Evolutionary conservation across 768 basidiomycete genomes (phyloP), one percentile per base, ranked within the genome.

Genomic region (Lentinula guzmanii): DNA sequence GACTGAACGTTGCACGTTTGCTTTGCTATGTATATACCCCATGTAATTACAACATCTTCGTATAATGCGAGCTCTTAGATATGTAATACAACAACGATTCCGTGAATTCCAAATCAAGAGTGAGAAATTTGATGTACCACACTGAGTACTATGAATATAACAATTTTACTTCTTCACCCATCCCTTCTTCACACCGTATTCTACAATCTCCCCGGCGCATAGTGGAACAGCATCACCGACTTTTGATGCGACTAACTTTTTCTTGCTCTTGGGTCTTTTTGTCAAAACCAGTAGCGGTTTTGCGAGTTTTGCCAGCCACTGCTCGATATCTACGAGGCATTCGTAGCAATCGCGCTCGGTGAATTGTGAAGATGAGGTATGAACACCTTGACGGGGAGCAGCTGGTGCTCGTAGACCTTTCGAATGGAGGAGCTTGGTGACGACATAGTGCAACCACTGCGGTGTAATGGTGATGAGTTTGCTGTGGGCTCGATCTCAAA

Each of bases 381-480:
- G 46, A 18, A 34, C 16, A 28, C 50, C 77, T 69, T 77, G 83
- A 42, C 80, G 76, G 57, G 76, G 70, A 15, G 63, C 68, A 18
- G 73, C 62, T 1, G 90, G 86, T 41, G 78, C 74, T 64, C 83
- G 86, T 33, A 95, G 75, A 45, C 82, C 81, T 71, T 94, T 94
- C 37, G 78, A 78, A 28, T 83, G 75, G 2, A 95, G 74, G 28
- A 95, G 79, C 73, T 94, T 93, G 56, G 74, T 71, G n/a, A 76
- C 71, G 58, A 97, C 77, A 72, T 95, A 95, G 67, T 95, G 91
- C 18, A 96, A 75, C 95, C 95, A 97, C 95, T 95, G 66, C n/a
- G 62, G 45, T 24, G 51, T 11, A 11, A 52, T 45, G 34, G 34
- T 4, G 28, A 13, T 62, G 5, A 64, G 15, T 34, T 16, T 24